These are phyloP conservation scores for Cutaneotrichosporon cutaneum DNA, from an alignment of 1,284 basidiomycete genomes.

Conservation along the genomic window DNA sequence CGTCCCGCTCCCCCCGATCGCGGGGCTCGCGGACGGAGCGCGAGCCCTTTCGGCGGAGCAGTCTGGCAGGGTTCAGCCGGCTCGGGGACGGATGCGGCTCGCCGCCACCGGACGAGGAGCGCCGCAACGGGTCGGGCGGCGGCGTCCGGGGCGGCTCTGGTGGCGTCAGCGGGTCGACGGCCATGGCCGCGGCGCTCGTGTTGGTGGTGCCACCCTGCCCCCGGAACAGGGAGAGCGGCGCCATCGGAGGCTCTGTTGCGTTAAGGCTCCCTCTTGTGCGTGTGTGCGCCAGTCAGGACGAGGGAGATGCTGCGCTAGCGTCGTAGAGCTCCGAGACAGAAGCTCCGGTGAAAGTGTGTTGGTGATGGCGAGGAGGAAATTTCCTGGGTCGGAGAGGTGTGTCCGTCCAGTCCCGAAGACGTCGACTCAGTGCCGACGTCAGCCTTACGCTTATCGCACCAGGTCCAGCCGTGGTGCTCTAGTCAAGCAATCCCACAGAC, in stretches of 20 bases:
- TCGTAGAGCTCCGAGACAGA: not conserved
- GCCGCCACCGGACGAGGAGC: not conserved
- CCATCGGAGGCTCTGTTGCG: not conserved
- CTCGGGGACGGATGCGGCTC: conserved; percentile 3
- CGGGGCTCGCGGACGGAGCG: not conserved
- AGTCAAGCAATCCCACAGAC: not conserved
- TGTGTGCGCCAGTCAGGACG: not conserved
- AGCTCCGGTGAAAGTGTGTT: not conserved
- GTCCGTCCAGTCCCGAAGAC: not conserved
- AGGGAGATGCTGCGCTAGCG: too few relatives aligned
- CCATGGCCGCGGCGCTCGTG: not conserved
- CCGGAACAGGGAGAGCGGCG: conserved; percentile 15
- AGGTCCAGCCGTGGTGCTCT: not conserved
- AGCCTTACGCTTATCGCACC: conserved; percentile 1
- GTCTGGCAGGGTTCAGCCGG: conserved; percentile 19
- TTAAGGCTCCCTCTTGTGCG: not conserved
- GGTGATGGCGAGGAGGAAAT: not conserved
- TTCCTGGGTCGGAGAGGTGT: not conserved
- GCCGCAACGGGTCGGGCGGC: not conserved
- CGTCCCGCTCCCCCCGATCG: conserved; percentile 4
- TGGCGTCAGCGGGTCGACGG: not conserved
- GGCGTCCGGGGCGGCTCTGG: conserved; percentile 4
- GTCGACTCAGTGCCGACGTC: conserved; percentile 1
- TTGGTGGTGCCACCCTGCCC: conserved; percentile 8
- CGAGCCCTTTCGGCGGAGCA: conserved; percentile 16